phyloP scores from a whole-genome alignment of 176 grass and related monocot genomes.

The Chloris gayana region DNA sequence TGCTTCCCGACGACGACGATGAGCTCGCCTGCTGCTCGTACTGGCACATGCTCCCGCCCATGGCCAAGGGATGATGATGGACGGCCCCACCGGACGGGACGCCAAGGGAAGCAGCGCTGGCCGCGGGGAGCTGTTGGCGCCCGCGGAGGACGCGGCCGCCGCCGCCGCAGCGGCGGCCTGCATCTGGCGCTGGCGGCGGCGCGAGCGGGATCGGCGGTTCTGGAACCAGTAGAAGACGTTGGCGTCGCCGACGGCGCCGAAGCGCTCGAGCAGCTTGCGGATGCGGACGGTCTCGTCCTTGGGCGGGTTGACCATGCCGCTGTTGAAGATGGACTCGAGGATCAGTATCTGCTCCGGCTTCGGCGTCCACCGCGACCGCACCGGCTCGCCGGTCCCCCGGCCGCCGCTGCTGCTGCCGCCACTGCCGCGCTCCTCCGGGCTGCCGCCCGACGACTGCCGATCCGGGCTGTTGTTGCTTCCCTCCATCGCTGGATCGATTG shows the following conservation, averaged over 20 bases:
- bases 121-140: conserved; percentile 5
- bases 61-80: conserved; percentile 35
- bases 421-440: conserved; percentile 34
- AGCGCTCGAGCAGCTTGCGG: conserved; percentile 90
- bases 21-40: conserved; percentile 57
- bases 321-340: conserved; percentile 98
- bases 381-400: conserved; percentile 51
- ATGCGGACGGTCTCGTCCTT: conserved; percentile 92
- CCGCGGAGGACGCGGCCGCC: conserved; percentile 10
- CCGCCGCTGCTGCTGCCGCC: conserved; percentile 24
- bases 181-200: conserved; percentile 91
- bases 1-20: conserved; percentile 51
- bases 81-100: conserved; percentile 5
- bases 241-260: conserved; percentile 86
- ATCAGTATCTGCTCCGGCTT: conserved; percentile 98
- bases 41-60: conserved; percentile 40
- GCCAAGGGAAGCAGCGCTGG: conserved; percentile 18
- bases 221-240: conserved; percentile 99
- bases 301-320: conserved; percentile 94
- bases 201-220: conserved; percentile 86
- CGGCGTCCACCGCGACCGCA: conserved; percentile 85
- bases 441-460: conserved; percentile 44
- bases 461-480: conserved; percentile 47
- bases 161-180: conserved; percentile 52
- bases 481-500: conserved; percentile 27